A percentile compares a stretch with the other conserved stretches of the same genome.
Evolutionary conservation across 2,329 filamentous ascomycete genomes (phyloP).

Genomic region (Microsporum ferrugineum): DNA sequence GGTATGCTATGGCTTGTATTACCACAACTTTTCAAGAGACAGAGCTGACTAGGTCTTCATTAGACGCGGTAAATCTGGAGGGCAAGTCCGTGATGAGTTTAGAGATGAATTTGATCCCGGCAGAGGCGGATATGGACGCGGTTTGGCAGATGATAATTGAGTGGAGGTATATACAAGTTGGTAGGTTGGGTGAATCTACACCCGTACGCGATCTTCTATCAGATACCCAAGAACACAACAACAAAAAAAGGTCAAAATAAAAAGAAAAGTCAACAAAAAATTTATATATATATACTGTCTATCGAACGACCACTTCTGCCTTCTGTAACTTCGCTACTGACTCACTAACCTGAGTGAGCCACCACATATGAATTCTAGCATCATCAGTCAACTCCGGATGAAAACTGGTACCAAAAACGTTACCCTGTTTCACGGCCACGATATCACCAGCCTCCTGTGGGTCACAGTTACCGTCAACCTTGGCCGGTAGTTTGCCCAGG

Average conservation of each 20-base stretch:
- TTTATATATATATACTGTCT: not conserved
- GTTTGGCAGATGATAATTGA: conserved; percentile 54
- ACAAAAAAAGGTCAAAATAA: not conserved
- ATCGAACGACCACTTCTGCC: conserved; percentile 6
- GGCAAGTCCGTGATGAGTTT: conserved; percentile 96
- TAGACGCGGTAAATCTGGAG: conserved; percentile 79
- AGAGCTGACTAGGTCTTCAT: not conserved
- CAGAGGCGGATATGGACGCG: conserved; percentile 75
- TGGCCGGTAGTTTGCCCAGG: conserved; percentile 45
- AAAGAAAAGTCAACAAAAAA: not conserved
- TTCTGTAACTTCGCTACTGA: conserved; percentile 24
- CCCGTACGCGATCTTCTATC: conserved; percentile 3
- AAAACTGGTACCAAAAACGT: conserved; percentile 89
- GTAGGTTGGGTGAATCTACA: not conserved
- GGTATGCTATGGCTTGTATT: conserved; percentile 35
- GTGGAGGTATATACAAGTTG: conserved; percentile 47
- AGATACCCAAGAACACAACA: conserved; percentile 3
- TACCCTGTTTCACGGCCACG: conserved; percentile 78
- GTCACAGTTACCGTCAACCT: conserved; percentile 37
- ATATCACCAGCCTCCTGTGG: conserved; percentile 52
- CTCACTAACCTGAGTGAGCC: conserved; percentile 60
- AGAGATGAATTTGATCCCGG: conserved; percentile 94
- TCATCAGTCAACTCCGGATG: conserved; percentile 89
- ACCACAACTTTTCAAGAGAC: too few relatives aligned
- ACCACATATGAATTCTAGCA: conserved; percentile 83